These are phyloP conservation scores for Metschnikowia anglica DNA, from an alignment of 805 yeast species.

Conservation along the genomic window DNA sequence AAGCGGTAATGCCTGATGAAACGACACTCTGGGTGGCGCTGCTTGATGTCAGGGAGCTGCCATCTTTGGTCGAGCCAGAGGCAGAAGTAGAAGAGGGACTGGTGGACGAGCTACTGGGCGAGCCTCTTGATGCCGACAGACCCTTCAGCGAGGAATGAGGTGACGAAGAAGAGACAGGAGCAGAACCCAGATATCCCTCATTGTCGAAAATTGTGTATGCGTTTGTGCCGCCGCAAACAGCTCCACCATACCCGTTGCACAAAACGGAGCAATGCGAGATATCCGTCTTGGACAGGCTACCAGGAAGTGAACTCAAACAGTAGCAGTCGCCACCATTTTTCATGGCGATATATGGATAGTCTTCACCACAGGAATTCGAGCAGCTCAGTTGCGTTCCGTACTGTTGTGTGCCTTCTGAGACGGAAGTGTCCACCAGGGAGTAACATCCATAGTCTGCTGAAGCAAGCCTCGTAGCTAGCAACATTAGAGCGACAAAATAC, in stretches of 20 bases:
- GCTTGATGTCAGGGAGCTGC: constrained; percentile 4
- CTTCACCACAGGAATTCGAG: constrained; percentile 27
- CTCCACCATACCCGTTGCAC: constrained; percentile 37
- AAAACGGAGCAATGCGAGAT: constrained; percentile 27
- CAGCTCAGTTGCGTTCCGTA: constrained; percentile 36
- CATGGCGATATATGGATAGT: constrained; percentile 40
- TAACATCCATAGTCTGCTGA: constrained; percentile 29
- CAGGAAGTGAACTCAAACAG: constrained; percentile 37
- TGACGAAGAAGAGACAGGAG: constrained; percentile 7
- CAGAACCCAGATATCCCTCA: constrained; percentile 16
- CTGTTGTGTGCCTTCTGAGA: constrained; percentile 22
- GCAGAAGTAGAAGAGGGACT: constrained; percentile 5
- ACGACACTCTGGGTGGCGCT: neutral
- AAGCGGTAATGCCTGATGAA: constrained; percentile 1
- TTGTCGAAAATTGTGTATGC: constrained; percentile 31
- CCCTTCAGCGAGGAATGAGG: constrained; percentile 7
- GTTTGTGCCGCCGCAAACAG: constrained; percentile 39
- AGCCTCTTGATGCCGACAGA: constrained; percentile 9
- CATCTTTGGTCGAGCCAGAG: neutral
- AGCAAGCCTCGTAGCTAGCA: constrained; percentile 4
- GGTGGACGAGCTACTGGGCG: constrained; percentile 12
- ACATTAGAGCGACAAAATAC: neutral
- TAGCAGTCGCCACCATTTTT: constrained; percentile 37
- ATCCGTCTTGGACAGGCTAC: constrained; percentile 7
- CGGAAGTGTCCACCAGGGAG: constrained; percentile 28